phyloP scores from a whole-genome alignment of 1,139 yeast species.

The Diutina pseudorugosa region DNA sequence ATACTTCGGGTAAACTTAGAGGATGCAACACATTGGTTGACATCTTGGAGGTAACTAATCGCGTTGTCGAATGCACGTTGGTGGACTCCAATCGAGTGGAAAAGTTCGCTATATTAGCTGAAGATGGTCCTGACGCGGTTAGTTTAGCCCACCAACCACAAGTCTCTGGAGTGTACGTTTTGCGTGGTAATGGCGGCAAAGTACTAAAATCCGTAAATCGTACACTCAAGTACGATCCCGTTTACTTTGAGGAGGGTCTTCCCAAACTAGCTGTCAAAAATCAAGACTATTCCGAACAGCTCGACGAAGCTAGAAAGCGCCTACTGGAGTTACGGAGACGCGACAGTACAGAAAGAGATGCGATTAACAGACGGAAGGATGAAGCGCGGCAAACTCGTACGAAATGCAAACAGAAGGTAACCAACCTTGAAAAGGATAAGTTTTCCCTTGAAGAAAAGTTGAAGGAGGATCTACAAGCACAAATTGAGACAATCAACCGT shows the following conservation, averaged over 20 bases:
- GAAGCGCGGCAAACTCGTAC: slow-evolving; percentile 2
- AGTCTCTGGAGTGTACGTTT: neutral
- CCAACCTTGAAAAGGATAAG: neutral
- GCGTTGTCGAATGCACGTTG: slow-evolving; percentile 44
- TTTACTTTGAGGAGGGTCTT: neutral
- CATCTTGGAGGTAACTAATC: slow-evolving; percentile 42
- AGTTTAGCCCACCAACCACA: neutral
- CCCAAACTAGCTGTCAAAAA: neutral
- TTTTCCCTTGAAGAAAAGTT: neutral
- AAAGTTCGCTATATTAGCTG: slow-evolving; percentile 29
- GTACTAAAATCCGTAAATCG: neutral
- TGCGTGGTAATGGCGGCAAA: neutral
- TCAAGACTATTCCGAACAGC: neutral
- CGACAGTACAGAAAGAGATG: neutral
- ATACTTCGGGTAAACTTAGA: slow-evolving; percentile 17
- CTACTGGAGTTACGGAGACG: neutral
- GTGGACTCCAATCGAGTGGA: slow-evolving; percentile 60
- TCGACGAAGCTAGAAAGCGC: neutral
- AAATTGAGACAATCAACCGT: slow-evolving; percentile 8
- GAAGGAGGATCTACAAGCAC: slow-evolving; percentile 8
- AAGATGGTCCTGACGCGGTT: neutral
- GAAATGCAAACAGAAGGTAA: neutral
- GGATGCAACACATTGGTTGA: slow-evolving; percentile 43
- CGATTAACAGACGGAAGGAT: neutral
- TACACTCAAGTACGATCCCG: neutral